These are phyloP conservation scores for Podospora pseudopauciseta DNA, from an alignment of 495 filamentous ascomycete genomes.

Conservation along the genomic window DNA sequence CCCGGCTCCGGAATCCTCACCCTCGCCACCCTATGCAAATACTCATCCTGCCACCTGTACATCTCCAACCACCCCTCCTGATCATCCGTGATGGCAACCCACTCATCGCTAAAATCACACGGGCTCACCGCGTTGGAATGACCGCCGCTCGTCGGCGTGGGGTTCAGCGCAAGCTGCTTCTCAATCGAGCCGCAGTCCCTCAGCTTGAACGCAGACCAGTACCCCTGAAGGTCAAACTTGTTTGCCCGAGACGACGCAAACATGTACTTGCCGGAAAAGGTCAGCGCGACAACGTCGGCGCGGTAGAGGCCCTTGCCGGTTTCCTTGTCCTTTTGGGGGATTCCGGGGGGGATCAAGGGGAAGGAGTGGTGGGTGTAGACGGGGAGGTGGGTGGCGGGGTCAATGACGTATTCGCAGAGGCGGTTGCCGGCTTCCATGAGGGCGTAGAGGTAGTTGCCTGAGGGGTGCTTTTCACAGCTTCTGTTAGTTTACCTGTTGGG, in stretches of 20 bases:
- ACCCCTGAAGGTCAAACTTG: slow-evolving; percentile 68
- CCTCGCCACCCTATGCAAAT: slow-evolving; percentile 67
- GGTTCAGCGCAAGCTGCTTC: slow-evolving; percentile 71
- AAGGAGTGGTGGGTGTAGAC: slow-evolving; percentile 75
- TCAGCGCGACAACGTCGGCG: slow-evolving; percentile 70
- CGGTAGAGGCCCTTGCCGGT: slow-evolving; percentile 59
- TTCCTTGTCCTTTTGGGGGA: slow-evolving; percentile 41
- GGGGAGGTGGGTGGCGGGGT: slow-evolving; percentile 69
- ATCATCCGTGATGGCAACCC: slow-evolving; percentile 79
- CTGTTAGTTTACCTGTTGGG: not conserved
- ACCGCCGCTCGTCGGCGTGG: slow-evolving; percentile 78
- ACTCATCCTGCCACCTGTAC: slow-evolving; percentile 77
- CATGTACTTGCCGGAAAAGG: slow-evolving; percentile 62
- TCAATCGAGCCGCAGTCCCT: slow-evolving; percentile 67
- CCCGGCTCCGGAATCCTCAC: slow-evolving; percentile 73
- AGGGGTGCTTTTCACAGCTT: slow-evolving; percentile 45
- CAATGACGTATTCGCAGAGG: slow-evolving; percentile 74
- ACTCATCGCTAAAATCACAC: slow-evolving; percentile 78
- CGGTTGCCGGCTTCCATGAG: slow-evolving; percentile 84
- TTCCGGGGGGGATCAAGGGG: slow-evolving; percentile 71
- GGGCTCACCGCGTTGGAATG: slow-evolving; percentile 81
- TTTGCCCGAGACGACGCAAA: slow-evolving; percentile 81
- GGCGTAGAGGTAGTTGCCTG: slow-evolving; percentile 72
- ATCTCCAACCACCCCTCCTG: slow-evolving; percentile 83
- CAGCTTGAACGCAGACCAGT: slow-evolving; percentile 73